Base-by-base conservation (phyloP, 805 yeast species). In the Cyberlindnera bimundalis region DNA sequence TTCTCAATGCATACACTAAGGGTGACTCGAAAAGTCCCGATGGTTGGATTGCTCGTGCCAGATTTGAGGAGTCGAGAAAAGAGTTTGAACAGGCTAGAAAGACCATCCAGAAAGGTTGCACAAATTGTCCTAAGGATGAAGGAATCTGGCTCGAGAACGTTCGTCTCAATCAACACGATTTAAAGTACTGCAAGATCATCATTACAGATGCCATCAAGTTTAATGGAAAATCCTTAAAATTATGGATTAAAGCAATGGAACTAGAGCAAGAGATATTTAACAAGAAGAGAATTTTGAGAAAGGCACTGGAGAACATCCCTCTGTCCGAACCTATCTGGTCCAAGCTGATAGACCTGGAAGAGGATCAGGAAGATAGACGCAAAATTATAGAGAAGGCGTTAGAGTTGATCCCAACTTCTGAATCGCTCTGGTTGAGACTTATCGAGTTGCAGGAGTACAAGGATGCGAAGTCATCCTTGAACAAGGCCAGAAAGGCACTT, bases 21-120 rank as follows among this genome's bases (percentile, higher is more conserved):
- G 65, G 87, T 0, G 83, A 86, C 51, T 96, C 97, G 0, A 61
- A 65, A 30, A 81, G 79, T 43, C 75, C 95, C 0, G 75, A 76
- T 35, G 85, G 84, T 5, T 91, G 96, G 96, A 84, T 91, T 17
- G 87, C 95, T 0, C 76, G 88, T 35, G 95, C 96, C 0, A 64
- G 87, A 34, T 58, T 88, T 9, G 98, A 91, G 55, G 83, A 77
- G 48, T 73, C 71, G 33, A 82, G 81, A 1, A 70, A 71, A 32
- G 79, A 78, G 37, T 66, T 68, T 39, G 63, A 63, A 5, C 61
- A 61, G 12, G 96, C 98, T 0, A 73, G 74, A 39, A 62, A 62
- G 17, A 46, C 84, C 13, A 81, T 89, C 6, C 68, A 68, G n/a
- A 78, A 85, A 55, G 99, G 96, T 2, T 84, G 96, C 53, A 67